Evolutionary conservation across 192 early-diverging fungal genomes (phyloP), one percentile per base, ranked within the genome.

Genomic region (Entophlyctis helioformis): DNA sequence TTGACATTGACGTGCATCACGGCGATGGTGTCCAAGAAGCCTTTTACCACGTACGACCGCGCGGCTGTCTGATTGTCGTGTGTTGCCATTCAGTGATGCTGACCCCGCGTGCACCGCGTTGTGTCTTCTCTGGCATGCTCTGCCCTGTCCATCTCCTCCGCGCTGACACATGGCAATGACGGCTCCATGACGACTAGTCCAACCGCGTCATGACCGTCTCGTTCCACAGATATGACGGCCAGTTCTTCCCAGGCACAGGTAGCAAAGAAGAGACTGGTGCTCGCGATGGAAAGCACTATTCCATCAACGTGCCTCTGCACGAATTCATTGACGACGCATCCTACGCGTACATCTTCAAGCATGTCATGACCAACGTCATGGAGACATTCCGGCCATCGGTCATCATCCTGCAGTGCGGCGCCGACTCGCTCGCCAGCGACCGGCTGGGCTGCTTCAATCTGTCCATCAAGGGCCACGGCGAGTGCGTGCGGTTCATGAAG

Each of bases 1-100:
- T 94, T 44, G 95, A 98, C 59, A 95, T 96, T 56, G 95, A 98
- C 59, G 87, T 96, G 6, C 95, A 98, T 62, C 95, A 98, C 53
- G 95, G 95, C 26, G 95, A 98, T 57, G 95, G 95, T 18, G 90
- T 90, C 7, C 87, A 96, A 48, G 90, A 96, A 57, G 90, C 90
- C 0, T 95, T 95, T 56, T 91, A 86, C 46, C 80, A 78, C 2
- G n/a, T n/a, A n/a, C n/a, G n/a, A n/a, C n/a, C n/a, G n/a, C n/a
- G n/a, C n/a, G n/a, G n/a, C n/a, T n/a, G n/a, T n/a, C n/a, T n/a
- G n/a, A n/a, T n/a, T n/a, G n/a, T n/a, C n/a, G n/a, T n/a, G n/a
- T n/a, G n/a, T n/a, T n/a, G n/a, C n/a, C n/a, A n/a, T n/a, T n/a
- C n/a, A n/a, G n/a, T n/a, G n/a, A n/a, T n/a, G n/a, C n/a, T n/a